Conservation (phyloP, 768 basidiomycete genomes). For the Leccinellum albellum region DNA sequence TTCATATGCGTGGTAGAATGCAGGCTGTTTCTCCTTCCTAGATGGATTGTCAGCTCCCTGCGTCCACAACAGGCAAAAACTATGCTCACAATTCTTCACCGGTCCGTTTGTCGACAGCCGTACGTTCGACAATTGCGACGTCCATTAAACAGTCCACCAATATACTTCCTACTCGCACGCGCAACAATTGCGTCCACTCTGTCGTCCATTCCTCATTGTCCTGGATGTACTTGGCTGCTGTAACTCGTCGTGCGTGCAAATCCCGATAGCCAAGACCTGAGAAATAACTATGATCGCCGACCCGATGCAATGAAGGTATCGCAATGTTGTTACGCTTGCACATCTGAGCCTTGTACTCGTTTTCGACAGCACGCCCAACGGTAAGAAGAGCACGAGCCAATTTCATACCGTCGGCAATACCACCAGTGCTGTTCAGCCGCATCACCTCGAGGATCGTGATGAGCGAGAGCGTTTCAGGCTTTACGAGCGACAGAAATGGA, state of each 20-base stretch:
- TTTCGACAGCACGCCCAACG: constrained; percentile 82
- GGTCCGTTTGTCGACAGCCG: constrained; percentile 52
- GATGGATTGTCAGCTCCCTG: constrained; percentile 1
- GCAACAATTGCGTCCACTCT: constrained; percentile 75
- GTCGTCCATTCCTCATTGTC: constrained; percentile 73
- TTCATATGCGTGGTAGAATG: constrained; percentile 90
- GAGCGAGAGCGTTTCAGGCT: constrained; percentile 75
- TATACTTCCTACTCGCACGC: constrained; percentile 77
- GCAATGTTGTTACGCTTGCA: constrained; percentile 61
- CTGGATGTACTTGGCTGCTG: constrained; percentile 59
- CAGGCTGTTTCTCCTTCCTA: constrained; percentile 79
- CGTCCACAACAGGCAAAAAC: background rate
- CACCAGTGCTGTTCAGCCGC: constrained; percentile 73
- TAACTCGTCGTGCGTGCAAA: constrained; percentile 60
- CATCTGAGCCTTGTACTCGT: constrained; percentile 85
- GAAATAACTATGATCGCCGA: constrained; percentile 45
- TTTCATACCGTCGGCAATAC: constrained; percentile 85
- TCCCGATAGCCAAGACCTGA: constrained; percentile 56
- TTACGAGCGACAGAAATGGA: constrained; percentile 74
- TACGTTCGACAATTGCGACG: constrained; percentile 70
- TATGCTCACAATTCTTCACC: constrained; percentile 56
- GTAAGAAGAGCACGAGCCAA: constrained; percentile 75
- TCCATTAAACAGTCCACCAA: constrained; percentile 84
- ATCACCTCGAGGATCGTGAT: constrained; percentile 89
- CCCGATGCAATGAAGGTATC: constrained; percentile 35